A percentile compares a stretch with the other conserved stretches of the same genome.
phyloP scores from a whole-genome alignment of 768 basidiomycete genomes.

The Boletus rufocinnamomeus region DNA sequence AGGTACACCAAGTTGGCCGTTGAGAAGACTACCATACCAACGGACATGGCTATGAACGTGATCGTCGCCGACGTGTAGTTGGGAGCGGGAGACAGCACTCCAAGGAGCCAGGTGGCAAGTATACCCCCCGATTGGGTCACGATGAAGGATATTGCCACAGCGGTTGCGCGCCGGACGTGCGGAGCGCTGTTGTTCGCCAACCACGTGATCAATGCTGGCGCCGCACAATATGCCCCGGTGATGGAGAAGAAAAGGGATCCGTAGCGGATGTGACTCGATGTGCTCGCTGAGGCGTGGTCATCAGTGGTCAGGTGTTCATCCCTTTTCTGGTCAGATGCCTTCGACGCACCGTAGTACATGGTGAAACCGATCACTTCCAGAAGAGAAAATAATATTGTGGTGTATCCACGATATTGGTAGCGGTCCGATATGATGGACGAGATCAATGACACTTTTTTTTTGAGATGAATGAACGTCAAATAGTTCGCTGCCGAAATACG shows the following conservation, averaged over 20 bases:
- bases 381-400: slow-evolving; percentile 45
- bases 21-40: slow-evolving; percentile 41
- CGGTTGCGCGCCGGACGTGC: slow-evolving; percentile 56
- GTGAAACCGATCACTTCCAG: slow-evolving; percentile 52
- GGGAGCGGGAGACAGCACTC: slow-evolving; percentile 49
- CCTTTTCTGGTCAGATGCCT: too few relatives aligned
- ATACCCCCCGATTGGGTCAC: slow-evolving; percentile 61
- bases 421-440: slow-evolving; percentile 54
- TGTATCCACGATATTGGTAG: slow-evolving; percentile 52
- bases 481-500: slow-evolving; percentile 16
- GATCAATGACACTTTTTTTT: slow-evolving; percentile 35
- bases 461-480: background rate
- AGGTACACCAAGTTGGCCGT: slow-evolving; percentile 45
- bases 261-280: slow-evolving; percentile 48
- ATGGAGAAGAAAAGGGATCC: slow-evolving; percentile 59
- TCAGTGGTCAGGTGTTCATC: too few relatives aligned
- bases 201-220: slow-evolving; percentile 61
- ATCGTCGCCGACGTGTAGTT: slow-evolving; percentile 50
- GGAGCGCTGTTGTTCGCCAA: slow-evolving; percentile 62
- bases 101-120: slow-evolving; percentile 62
- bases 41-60: slow-evolving; percentile 39
- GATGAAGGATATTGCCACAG: slow-evolving; percentile 57
- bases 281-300: slow-evolving; percentile 15
- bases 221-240: slow-evolving; percentile 50
- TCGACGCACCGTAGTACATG: slow-evolving; percentile 51